Percentiles rank a stretch among this genome's conserved stretches.
Conservation (phyloP, 1,139 yeast species). For the Zygoascus meyerae region DNA sequence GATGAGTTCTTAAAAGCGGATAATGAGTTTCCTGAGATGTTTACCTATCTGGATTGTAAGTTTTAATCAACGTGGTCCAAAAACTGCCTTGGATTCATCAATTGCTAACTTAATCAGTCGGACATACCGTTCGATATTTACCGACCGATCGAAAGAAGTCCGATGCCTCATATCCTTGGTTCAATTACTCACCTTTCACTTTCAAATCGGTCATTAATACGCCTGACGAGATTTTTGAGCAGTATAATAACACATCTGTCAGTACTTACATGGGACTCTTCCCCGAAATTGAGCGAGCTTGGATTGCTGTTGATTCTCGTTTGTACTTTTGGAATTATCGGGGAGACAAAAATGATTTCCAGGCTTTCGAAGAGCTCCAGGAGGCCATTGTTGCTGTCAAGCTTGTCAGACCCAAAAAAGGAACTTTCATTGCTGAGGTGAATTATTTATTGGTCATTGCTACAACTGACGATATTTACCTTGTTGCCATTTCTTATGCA, state of each 20-base stretch:
- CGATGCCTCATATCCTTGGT: constrained; percentile 1
- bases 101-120: constrained; percentile 2
- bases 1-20: constrained; percentile 35
- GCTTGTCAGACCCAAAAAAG: constrained; percentile 71
- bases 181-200: constrained; percentile 54
- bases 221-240: constrained; percentile 80
- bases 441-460: constrained; percentile 68
- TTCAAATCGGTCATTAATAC: constrained; percentile 61
- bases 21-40: constrained; percentile 35
- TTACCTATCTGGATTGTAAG: constrained; percentile 8
- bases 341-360: constrained; percentile 50
- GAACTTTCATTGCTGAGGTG: constrained; percentile 73
- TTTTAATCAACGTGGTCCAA: not conserved
- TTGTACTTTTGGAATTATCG: constrained; percentile 78
- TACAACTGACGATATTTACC: constrained; percentile 72
- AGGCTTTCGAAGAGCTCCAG: constrained; percentile 74
- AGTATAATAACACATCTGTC: constrained; percentile 62
- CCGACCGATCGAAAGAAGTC: constrained; percentile 3
- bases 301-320: constrained; percentile 83
- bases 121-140: constrained; percentile 3
- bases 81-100: not conserved
- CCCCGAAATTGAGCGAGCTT: constrained; percentile 73
- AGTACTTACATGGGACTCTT: constrained; percentile 78
- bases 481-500: constrained; percentile 65
- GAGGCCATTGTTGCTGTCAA: constrained; percentile 73